These are phyloP conservation scores for Ogataea ramenticola DNA, from an alignment of 805 yeast species.

Conservation along the genomic window DNA sequence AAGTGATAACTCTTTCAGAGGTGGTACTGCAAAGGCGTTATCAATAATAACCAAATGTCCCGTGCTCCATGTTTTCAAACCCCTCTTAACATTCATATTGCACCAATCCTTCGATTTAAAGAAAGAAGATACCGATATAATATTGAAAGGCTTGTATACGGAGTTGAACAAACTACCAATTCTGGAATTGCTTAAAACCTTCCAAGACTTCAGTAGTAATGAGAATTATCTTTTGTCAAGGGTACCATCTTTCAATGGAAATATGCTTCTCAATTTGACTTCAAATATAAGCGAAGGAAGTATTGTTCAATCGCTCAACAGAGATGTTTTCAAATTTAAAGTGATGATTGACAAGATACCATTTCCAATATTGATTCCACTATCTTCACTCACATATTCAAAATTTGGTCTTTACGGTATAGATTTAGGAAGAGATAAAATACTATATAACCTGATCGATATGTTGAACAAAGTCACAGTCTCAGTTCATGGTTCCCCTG, in stretches of 20 bases:
- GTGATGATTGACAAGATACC: conserved; percentile 17
- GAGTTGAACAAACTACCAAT: conserved; percentile 2
- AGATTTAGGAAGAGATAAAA: conserved; percentile 21
- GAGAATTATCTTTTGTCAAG: conserved; percentile 17
- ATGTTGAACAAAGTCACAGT: conserved; percentile 1
- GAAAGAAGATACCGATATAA: conserved; percentile 4
- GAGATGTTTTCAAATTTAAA: conserved; percentile 12
- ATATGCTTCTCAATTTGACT: neutral
- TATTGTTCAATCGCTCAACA: neutral
- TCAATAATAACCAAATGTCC: conserved; percentile 37
- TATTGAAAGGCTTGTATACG: neutral
- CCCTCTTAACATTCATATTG: conserved; percentile 37
- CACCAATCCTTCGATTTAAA: conserved; percentile 18
- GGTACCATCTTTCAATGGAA: conserved; percentile 1
- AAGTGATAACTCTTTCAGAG: conserved; percentile 26
- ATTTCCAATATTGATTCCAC: conserved; percentile 21
- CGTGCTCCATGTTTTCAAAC: conserved; percentile 41
- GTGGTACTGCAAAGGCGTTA: conserved; percentile 36
- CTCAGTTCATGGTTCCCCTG: neutral
- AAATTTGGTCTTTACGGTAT: conserved; percentile 21
- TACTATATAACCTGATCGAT: conserved; percentile 14
- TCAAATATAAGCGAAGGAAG: neutral
- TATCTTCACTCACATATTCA: conserved; percentile 20
- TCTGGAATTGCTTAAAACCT: neutral
- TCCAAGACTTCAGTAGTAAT: conserved; percentile 6